Evolutionary conservation across 768 basidiomycete species (phyloP).

Genomic region (Psilocybe tampanensis): DNA sequence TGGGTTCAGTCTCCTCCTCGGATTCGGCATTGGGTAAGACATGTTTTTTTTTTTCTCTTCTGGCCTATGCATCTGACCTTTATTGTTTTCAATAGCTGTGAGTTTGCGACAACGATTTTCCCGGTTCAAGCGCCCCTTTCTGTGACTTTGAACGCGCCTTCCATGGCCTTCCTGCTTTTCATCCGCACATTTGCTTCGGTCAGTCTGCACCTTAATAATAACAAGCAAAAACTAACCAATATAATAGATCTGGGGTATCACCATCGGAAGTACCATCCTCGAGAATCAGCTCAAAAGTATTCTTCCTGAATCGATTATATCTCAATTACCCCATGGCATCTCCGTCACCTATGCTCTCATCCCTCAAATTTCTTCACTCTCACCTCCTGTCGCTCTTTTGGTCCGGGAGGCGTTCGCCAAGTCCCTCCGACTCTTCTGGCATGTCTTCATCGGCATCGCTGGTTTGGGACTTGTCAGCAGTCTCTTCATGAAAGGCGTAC

Average conservation of each 20-base stretch:
- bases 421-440: conserved; percentile 44
- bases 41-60: background rate
- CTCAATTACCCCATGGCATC: conserved; percentile 30
- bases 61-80: background rate
- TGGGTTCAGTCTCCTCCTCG: conserved; percentile 21
- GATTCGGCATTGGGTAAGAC: conserved; percentile 18
- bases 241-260: conserved; percentile 50
- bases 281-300: conserved; percentile 47
- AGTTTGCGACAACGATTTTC: conserved; percentile 27
- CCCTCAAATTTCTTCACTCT: conserved; percentile 37
- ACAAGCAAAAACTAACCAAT: background rate
- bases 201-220: background rate
- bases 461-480: conserved; percentile 37
- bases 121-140: conserved; percentile 50
- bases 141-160: conserved; percentile 38
- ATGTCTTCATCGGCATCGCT: conserved; percentile 40
- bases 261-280: conserved; percentile 50
- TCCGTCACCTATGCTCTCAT: conserved; percentile 44
- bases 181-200: conserved; percentile 38
- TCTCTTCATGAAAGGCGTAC: conserved; percentile 35
- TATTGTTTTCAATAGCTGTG: background rate
- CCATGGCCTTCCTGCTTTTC: conserved; percentile 46
- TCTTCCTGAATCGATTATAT: conserved; percentile 42
- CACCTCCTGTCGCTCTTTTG: conserved; percentile 30
- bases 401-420: conserved; percentile 45